Conservation (phyloP, 352 stramenopile species). For the Phytophthora kernoviae region DNA sequence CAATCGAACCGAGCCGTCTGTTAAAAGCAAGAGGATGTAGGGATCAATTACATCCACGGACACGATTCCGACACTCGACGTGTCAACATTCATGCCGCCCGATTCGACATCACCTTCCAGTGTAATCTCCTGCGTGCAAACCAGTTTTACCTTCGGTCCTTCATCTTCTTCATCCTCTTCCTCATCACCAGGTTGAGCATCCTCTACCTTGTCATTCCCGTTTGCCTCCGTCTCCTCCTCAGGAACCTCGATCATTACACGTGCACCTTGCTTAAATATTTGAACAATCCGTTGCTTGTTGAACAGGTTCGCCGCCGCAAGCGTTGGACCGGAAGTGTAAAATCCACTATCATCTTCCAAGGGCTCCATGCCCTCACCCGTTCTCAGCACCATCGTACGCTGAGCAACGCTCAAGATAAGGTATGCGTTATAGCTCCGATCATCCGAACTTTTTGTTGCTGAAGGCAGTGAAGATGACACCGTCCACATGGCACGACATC, state of each 20-base stretch:
- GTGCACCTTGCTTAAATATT: slow-evolving; percentile 84
- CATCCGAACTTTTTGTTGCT: slow-evolving; percentile 52
- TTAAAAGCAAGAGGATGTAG: slow-evolving; percentile 83
- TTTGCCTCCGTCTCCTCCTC: slow-evolving; percentile 32
- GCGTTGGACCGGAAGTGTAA: slow-evolving; percentile 80
- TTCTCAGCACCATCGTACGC: slow-evolving; percentile 85
- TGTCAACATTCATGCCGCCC: slow-evolving; percentile 86
- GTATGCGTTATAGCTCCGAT: slow-evolving; percentile 73
- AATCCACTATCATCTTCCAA: slow-evolving; percentile 86
- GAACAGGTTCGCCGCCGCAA: slow-evolving; percentile 83
- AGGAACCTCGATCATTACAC: slow-evolving; percentile 80
- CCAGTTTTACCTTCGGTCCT: slow-evolving; percentile 61
- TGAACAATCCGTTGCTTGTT: slow-evolving; percentile 84
- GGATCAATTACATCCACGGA: slow-evolving; percentile 86
- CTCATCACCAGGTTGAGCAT: slow-evolving; percentile 12
- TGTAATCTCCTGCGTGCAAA: slow-evolving; percentile 86
- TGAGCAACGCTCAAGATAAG: slow-evolving; percentile 83
- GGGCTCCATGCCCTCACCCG: slow-evolving; percentile 84
- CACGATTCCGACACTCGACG: slow-evolving; percentile 71
- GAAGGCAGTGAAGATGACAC: slow-evolving; percentile 70
- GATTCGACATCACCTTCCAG: slow-evolving; percentile 81
- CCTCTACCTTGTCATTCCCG: slow-evolving; percentile 23
- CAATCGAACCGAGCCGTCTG: slow-evolving; percentile 78
- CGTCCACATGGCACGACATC: slow-evolving; percentile 87
- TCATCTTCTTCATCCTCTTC: slow-evolving; percentile 57